phyloP scores from a whole-genome alignment of 306 rosid species.

The Casuarina equisetifolia region DNA sequence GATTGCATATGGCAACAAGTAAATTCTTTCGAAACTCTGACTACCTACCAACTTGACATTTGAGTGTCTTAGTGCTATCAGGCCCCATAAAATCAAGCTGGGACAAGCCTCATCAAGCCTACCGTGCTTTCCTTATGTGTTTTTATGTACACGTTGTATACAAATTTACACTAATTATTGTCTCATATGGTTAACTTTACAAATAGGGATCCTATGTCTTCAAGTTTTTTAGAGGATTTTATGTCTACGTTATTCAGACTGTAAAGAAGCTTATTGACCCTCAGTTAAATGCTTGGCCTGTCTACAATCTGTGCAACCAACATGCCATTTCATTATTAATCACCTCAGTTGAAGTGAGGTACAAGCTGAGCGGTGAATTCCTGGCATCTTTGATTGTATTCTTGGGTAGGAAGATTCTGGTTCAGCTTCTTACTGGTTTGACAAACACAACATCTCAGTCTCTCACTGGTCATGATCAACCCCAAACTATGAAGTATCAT shows the following conservation, averaged over 20 bases:
- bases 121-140: not conserved
- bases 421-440: not conserved
- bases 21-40: not conserved
- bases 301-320: not conserved
- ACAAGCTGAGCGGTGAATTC: not conserved
- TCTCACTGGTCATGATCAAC: not conserved
- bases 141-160: not conserved
- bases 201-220: too few relatives aligned
- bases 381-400: not conserved
- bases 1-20: not conserved
- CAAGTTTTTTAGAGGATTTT: not conserved
- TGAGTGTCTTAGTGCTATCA: not conserved
- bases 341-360: not conserved
- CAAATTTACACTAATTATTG: not conserved
- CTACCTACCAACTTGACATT: not conserved
- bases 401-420: not conserved
- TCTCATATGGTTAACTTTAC: too few relatives aligned
- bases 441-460: not conserved
- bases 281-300: not conserved
- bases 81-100: not conserved
- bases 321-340: not conserved
- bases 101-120: not conserved
- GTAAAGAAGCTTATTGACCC: not conserved
- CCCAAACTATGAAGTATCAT: not conserved
- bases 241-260: not conserved